Evolutionary conservation across 768 basidiomycete species (phyloP), one percentile per base, ranked within the genome.

Genomic region (Tulasnella sp.): DNA sequence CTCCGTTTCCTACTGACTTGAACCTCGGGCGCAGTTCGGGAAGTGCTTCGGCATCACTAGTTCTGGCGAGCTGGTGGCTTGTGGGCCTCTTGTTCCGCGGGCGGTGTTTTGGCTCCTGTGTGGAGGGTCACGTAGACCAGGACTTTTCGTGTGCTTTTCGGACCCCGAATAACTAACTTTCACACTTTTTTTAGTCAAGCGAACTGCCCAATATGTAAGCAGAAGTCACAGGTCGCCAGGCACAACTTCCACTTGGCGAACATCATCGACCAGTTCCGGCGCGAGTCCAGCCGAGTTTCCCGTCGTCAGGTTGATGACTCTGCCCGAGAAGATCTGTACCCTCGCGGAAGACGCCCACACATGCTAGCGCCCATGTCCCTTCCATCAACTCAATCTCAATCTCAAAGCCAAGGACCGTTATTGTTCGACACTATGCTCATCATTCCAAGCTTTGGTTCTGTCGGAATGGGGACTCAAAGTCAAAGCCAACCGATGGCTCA

Each of bases 231-330:
- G 27, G 42, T 58, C 3, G 78, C 78, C 36, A 79, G 39, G n/a
- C 71, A 79, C 73, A 74, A 72, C 36, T 79, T 79, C 73, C 78
- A 79, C 4, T 40, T 79, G 18, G 71, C 68, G 27, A 74, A 74
- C 71, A 79, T 79, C 56, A 79, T 79, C 48, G 62, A 40, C 71
- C 78, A 79, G 46, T 79, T 74, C 78, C 71, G 76, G 52, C 48
- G 58, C 12, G 76, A 77, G 9, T 21, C 62, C 31, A 38, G 36
- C 36, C 76, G 76, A 34, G 7, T 62, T 34, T 62, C 52, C 19
- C 27, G 36, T n/a, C 31, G 34, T 31, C 27, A 71, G 76, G 24
- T 77, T 21, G 56, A 77, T 38, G 48, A 77, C 52, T 48, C 56
- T 34, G 48, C 76, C n/a, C 76, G 76, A 71, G 76, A 77, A 36